These are phyloP conservation scores for Rhizopus arrhizus DNA, from an alignment of 371 early-diverging fungal genomes.

Conservation along the genomic window DNA sequence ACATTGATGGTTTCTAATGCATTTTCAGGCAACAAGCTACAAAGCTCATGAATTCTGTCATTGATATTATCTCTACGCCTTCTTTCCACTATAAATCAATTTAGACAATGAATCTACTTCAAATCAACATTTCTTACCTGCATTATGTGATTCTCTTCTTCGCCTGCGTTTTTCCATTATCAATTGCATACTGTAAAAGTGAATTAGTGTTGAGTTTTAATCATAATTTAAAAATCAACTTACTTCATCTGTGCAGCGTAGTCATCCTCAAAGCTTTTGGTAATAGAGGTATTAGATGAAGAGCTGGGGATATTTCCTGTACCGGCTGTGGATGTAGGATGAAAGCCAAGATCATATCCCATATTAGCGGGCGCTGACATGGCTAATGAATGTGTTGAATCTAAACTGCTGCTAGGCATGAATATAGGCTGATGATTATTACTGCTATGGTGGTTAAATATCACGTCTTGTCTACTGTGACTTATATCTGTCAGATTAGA, in stretches of 20 bases:
- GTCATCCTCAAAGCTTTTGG: slow-evolving; percentile 47
- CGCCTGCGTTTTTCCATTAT: slow-evolving; percentile 84
- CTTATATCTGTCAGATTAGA: slow-evolving; percentile 13
- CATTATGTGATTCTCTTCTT: slow-evolving; percentile 94
- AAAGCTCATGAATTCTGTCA: slow-evolving; percentile 93
- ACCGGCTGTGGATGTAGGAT: not conserved
- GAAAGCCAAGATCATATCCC: slow-evolving; percentile 23
- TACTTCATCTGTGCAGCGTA: slow-evolving; percentile 48
- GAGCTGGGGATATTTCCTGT: slow-evolving; percentile 1
- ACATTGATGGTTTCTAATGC: slow-evolving; percentile 59
- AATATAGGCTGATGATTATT: slow-evolving; percentile 21
- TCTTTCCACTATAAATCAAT: slow-evolving; percentile 74
- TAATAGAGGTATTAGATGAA: slow-evolving; percentile 7
- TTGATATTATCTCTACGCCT: slow-evolving; percentile 96
- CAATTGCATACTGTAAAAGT: slow-evolving; percentile 36
- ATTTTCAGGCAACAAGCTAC: slow-evolving; percentile 76
- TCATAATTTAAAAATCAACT: slow-evolving; percentile 6
- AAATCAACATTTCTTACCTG: slow-evolving; percentile 50
- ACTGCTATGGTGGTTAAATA: slow-evolving; percentile 4
- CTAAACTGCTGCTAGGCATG: slow-evolving; percentile 17
- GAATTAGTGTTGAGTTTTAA: not conserved
- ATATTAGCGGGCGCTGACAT: slow-evolving; percentile 50
- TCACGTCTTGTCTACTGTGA: slow-evolving; percentile 9
- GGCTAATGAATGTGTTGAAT: slow-evolving; percentile 25
- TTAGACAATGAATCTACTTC: not conserved